Conservation (phyloP, 1,284 basidiomycete species). For the Thecaphora thlaspeos region DNA sequence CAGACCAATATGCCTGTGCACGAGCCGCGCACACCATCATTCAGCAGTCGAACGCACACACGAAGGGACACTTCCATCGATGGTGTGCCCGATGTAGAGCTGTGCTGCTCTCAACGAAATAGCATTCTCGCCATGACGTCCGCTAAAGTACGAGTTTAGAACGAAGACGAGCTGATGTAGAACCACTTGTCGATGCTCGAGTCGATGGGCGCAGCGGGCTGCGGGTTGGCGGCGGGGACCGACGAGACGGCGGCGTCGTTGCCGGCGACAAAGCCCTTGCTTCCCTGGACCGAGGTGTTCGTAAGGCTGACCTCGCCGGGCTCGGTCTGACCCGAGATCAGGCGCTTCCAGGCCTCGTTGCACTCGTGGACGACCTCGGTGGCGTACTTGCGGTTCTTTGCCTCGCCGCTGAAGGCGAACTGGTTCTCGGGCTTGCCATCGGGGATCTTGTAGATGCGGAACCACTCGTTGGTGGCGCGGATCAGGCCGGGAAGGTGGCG, state of each 20-base stretch:
- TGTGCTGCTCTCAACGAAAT: too few relatives aligned
- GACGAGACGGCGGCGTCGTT: constrained; percentile 68
- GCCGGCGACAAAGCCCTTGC: constrained; percentile 67
- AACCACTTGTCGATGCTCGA: constrained; percentile 59
- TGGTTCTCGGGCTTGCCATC: constrained; percentile 99
- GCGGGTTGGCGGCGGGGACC: constrained; percentile 72
- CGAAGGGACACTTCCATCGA: too few relatives aligned
- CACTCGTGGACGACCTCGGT: constrained; percentile 98
- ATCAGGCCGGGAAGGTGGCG: constrained; percentile 88
- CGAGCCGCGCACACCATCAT: too few relatives aligned
- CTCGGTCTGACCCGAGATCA: constrained; percentile 72
- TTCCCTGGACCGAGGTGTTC: constrained; percentile 70
- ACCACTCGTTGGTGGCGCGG: constrained; percentile 77
- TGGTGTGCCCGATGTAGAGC: too few relatives aligned
- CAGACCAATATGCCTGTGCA: too few relatives aligned
- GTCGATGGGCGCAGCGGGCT: constrained; percentile 56
- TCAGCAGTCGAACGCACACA: too few relatives aligned
- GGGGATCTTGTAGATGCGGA: constrained; percentile 89
- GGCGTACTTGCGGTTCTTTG: constrained; percentile 96
- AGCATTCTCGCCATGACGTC: too few relatives aligned
- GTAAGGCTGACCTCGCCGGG: constrained; percentile 57
- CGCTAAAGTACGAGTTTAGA: constrained; percentile 8
- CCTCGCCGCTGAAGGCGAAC: constrained; percentile 99
- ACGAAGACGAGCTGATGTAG: constrained; percentile 46
- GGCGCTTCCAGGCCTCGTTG: constrained; percentile 96